phyloP scores from a whole-genome alignment of 2,329 filamentous ascomycete genomes.

The Esteya vermicola region DNA sequence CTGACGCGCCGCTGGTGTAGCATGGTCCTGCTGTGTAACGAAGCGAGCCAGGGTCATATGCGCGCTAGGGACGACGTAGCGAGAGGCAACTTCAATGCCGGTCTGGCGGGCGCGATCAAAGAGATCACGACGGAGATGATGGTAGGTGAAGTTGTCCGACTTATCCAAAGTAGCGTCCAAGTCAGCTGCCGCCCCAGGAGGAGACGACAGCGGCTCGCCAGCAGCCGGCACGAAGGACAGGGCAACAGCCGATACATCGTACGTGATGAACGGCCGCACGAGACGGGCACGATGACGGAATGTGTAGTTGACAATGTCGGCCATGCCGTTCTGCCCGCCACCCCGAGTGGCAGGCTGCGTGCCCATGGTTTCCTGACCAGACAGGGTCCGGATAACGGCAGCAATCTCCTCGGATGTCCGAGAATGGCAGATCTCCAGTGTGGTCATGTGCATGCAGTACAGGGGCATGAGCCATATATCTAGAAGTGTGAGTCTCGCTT shows the following conservation, averaged over 20 bases:
- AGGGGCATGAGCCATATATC: constrained; percentile 71
- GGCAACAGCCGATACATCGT: constrained; percentile 73
- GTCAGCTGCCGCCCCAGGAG: constrained; percentile 20
- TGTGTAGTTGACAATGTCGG: constrained; percentile 44
- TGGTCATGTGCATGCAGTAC: constrained; percentile 68
- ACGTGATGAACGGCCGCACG: constrained; percentile 70
- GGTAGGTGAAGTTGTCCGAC: constrained; percentile 68
- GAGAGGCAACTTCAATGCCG: constrained; percentile 57
- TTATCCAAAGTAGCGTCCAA: constrained; percentile 12
- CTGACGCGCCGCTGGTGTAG: constrained; percentile 40
- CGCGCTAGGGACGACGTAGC: constrained; percentile 80
- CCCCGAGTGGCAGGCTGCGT: not conserved
- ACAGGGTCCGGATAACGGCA: constrained; percentile 41
- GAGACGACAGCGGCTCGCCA: constrained; percentile 37
- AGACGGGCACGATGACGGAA: constrained; percentile 57
- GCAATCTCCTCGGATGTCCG: constrained; percentile 56
- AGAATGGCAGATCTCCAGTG: constrained; percentile 72
- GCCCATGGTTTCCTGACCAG: not conserved
- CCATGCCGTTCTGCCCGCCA: constrained; percentile 29
- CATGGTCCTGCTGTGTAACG: constrained; percentile 51
- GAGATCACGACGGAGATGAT: constrained; percentile 73
- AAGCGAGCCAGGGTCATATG: constrained; percentile 83
- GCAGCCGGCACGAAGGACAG: constrained; percentile 75
- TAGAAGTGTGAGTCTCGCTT: not conserved
- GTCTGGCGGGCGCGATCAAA: constrained; percentile 46